These are phyloP conservation scores for Solidago caesia DNA, from an alignment of 129 eudicot genomes.

Conservation along the genomic window DNA sequence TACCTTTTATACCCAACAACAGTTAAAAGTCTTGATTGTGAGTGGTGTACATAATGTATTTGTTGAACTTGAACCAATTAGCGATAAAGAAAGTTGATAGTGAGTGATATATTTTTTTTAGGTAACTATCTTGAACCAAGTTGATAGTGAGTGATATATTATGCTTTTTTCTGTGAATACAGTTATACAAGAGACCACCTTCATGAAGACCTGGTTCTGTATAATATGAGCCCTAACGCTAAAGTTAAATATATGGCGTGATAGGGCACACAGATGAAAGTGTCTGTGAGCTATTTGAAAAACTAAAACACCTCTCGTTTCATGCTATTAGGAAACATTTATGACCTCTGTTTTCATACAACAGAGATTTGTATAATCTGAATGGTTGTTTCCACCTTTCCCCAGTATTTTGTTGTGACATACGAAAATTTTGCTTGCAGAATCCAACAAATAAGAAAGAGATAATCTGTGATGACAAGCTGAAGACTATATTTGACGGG, in stretches of 20 bases:
- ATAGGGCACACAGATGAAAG: no score
- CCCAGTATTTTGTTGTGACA: not conserved
- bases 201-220: no score
- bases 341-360: not conserved
- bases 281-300: no score
- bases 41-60: not conserved
- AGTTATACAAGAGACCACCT: no score
- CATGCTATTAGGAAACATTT: not conserved
- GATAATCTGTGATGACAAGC: constrained; percentile 43
- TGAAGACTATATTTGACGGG: constrained; percentile 42
- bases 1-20: not conserved
- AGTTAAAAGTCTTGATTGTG: not conserved
- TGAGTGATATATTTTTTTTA: not conserved
- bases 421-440: constrained; percentile 30
- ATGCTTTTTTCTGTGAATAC: no score
- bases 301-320: not conserved
- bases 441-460: constrained; percentile 39
- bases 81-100: not conserved
- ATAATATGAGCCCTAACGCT: no score
- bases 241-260: no score
- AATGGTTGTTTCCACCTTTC: not conserved
- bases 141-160: not conserved
- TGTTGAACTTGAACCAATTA: not conserved
- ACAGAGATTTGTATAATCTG: not conserved
- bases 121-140: no score